Base-by-base conservation (phyloP, 164 flowering plant species). In the Piper longum region DNA sequence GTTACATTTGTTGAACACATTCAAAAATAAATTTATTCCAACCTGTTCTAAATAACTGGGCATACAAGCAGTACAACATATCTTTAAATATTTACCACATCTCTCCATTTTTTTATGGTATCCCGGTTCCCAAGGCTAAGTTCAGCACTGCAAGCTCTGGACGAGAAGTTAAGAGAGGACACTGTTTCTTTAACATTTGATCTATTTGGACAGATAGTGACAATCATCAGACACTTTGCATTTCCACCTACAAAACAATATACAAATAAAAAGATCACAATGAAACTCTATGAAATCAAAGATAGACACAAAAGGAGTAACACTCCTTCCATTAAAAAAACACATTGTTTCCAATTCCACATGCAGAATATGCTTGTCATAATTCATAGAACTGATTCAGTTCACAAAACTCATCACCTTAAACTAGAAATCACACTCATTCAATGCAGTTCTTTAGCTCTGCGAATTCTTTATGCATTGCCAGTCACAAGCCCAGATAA, bases 91-190 rank as follows among this genome's bases (percentile, higher is more conserved):
- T 93, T 84, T 76, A 95, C 99, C 72, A 83, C 70, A 79, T 95
- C 97, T 78, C 85, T 85, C 96, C 96, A 95, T 74, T 95, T 91
- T 77, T 88, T 88, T 39, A 87, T 83, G 41, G 99, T 89, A 77
- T 95, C 99, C 51, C 96, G 82, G 72, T 85, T 87, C 64, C 97
- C 97, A 73, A 88, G 95, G 81, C 95, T 89, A 66, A 83, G 77
- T 51, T 78, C 80, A 67, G 88, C 75, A 79, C 83, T 91, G 57
- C 97, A 82, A 66, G 96, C 95, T 82, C 97, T 85, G 40, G 93
- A 73, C 73, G 88, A 74, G 67, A 85, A 95, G 71, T 81, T 87
- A 57, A 95, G 89, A 60, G 96, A 79, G 42, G 89, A 85, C 56
- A 95, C 52, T 58, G 97, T 95, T 75, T 91, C 91, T 48, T 92